Base-by-base conservation (phyloP, 2,329 filamentous ascomycete species). In the Bisporella sp. region DNA sequence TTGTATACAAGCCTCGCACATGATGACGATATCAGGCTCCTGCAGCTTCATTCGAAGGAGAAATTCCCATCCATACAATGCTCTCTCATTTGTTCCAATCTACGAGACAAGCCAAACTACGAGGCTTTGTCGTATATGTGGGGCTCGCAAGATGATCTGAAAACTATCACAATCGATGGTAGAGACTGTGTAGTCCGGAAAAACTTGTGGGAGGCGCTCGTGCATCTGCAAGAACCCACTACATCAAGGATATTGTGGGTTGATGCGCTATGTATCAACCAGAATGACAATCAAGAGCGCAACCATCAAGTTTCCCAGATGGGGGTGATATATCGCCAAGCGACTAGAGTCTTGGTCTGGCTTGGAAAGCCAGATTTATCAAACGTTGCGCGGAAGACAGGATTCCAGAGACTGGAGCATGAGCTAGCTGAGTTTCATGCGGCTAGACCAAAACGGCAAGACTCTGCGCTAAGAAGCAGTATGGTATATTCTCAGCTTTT, bases 221-320 rank as follows among this genome's bases (percentile, higher is more conserved):
- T 12, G 6, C 40, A 42, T 28, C 29, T 42, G 4, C 13, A 28
- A 42, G 13, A 42, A 8, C n/a, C 13, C n/a, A 7, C 13, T 12
- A 42, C n/a, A 13, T 12, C 13, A 59, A 3, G 40, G 9, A 42
- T 42, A 12, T 4, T 63, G 1, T 63, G 61, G 62, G 53, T 61
- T 8, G 62, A 63, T 44, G 54, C 60, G 5, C 46, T 63, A 7
- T 63, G 60, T 46, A 57, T 63, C 45, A 51, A 64, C 42, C 61
- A 62, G 49, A 29, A n/a, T 3, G 52, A 60, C 37, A 45, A 40
- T 7, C 31, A 45, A 6, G 61, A 63, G 42, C 56, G 52, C 21
- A 50, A 31, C 29, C 40, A 52, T 11, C 59, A 64, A 44, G 56
- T 64, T 2, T 39, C 46, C 3, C 32, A 53, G 29, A 64, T 64